Evolutionary conservation across 2,329 filamentous ascomycete genomes (phyloP), one percentile per base, ranked within the genome.

Genomic region (Ceratocystis cubensis): DNA sequence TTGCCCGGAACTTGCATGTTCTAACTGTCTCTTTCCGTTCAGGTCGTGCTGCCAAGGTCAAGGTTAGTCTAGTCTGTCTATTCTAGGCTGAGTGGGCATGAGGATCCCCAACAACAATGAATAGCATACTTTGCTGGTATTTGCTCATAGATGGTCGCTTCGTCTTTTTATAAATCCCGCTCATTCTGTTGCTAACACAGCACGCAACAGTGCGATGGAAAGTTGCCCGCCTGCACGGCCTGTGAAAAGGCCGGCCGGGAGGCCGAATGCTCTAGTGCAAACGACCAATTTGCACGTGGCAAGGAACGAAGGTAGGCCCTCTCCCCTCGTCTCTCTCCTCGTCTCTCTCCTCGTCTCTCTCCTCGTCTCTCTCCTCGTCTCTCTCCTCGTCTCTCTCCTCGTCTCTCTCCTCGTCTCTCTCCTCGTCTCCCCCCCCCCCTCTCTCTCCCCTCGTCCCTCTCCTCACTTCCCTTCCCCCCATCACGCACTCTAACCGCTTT

Each of bases 231-330:
- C 6, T 99, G 94, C 74, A 95, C 91, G 6, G 93, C 93, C 20
- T 97, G 94, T 74, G 93, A 96, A 76, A 92, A 91, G 76, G 90
- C 91, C 15, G 91, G 92, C 37, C 88, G 91, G 69, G 86, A 89
- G 66, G 86, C 82, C 68, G 91, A 95, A 74, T 99, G 94, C 75
- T 96, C 91, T 5, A 91, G 91, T 66, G 92, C 91, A 6, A 96
- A 95, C 72, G 93, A 97, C 73, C 91, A 96, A 74, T 97, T 96
- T 76, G 92, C 93, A 0, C 83, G 91, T 69, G 94, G 94, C 69
- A 97, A 97, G 75, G 94, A 97, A 74, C 82, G 93, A 72, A 97
- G 92, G 85, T 85, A 71, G 67, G 76, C 71, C 41, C 15, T 15
- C 3, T n/a, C 13, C 30, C 5, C 6, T 7, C 6, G 28, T 37